Evolutionary conservation across 2,329 filamentous ascomycete genomes (phyloP), one percentile per base, ranked within the genome.

Genomic region (Pseudopithomyces maydicus): DNA sequence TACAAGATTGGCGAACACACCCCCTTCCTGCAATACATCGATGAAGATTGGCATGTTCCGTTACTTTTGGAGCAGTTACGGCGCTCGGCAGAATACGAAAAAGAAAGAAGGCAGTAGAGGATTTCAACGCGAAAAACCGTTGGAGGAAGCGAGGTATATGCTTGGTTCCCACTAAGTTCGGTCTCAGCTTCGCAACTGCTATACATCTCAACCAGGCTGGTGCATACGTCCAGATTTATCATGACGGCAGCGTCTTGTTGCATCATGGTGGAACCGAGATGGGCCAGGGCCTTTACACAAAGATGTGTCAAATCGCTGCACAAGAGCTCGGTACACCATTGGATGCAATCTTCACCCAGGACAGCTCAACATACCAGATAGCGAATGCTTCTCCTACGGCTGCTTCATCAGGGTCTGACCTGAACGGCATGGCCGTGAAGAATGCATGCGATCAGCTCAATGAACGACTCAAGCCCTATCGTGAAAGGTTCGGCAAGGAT

Each of bases 191-290:
- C 54, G 74, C 74, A 74, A 97, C 94, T 0, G 94, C 94, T 0
- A 81, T 97, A 2, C 97, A 95, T 81, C 84, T 98, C 65, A 98
- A 98, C 74, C 94, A 98, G 75, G 94, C 93, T 1, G 92, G 91
- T 53, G 93, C 94, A 1, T 81, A 97, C 50, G 91, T 98, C 8
- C 94, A 98, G 75, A 92, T 98, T 58, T 98, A 97, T 72, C 93
- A 96, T 69, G 94, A 98, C 65, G 94, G 95, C 0, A 95, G 90
- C 10, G 84, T 98, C 5, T 82, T 98, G 0, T 89, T 98, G 7
- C 94, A 95, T 2, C 95, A 98, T 65, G 95, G 94, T 52, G 95
- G 94, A 58, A 96, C 92, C 0, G 94, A 98, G 77, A 98, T 98
- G 94, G 94, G 94, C 1, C 94, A 98, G 77, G 94, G 94, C 1